Evolutionary conservation across 108 stramenopile genomes (phyloP).

Genomic region (Fragilaria radians): DNA sequence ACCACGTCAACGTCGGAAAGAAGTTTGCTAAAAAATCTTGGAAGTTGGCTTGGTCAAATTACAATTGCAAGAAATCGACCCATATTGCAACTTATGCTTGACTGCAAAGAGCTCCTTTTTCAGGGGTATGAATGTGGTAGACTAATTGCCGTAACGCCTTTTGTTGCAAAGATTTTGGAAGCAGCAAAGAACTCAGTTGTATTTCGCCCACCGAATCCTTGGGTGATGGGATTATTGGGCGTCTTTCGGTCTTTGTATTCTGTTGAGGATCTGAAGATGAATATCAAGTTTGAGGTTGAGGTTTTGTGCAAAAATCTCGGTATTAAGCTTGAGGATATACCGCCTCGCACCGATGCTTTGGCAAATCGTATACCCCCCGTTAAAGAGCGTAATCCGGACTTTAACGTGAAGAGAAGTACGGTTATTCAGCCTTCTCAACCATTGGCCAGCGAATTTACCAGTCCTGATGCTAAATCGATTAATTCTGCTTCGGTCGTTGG

Average conservation of each 20-base stretch:
- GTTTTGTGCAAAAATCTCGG: conserved; percentile 97
- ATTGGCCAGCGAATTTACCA: conserved; percentile 13
- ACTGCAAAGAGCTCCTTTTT: conserved; percentile 95
- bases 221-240: conserved; percentile 96
- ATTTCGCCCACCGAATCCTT: conserved; percentile 98
- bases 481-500: conserved; percentile 1
- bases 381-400: conserved; percentile 96
- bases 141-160: conserved; percentile 97
- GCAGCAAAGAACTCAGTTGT: conserved; percentile 88
- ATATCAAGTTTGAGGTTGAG: conserved; percentile 99
- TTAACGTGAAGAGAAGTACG: conserved; percentile 80
- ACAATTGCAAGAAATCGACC: conserved; percentile 96
- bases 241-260: conserved; percentile 91
- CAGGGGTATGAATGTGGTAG: conserved; percentile 98
- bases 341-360: conserved; percentile 61
- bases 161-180: conserved; percentile 97
- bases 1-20: conserved; percentile 94
- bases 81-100: conserved; percentile 93
- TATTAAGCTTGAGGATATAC: conserved; percentile 89
- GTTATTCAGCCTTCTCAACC: conserved; percentile 8
- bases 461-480: conserved; percentile 34
- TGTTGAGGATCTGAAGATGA: conserved; percentile 97
- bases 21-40: conserved; percentile 95
- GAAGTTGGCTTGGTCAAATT: conserved; percentile 97
- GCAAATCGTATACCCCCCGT: conserved; percentile 70